phyloP scores from a whole-genome alignment of 2,329 filamentous ascomycete genomes.

The Kalaharituber pfeilii region DNA sequence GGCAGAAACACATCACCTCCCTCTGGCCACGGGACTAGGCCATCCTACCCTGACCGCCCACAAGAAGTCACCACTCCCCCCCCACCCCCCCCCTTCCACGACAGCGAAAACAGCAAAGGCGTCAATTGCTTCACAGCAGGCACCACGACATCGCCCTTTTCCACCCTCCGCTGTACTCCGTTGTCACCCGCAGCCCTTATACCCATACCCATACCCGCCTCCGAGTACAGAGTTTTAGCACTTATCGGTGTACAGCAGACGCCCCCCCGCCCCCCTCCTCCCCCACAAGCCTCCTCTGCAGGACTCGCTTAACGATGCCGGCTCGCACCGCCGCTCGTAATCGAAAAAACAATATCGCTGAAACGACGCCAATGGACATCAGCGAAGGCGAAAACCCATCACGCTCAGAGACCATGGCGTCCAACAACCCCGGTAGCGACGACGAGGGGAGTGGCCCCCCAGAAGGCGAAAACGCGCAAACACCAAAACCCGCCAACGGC shows the following conservation, averaged over 20 bases:
- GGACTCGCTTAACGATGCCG: not conserved
- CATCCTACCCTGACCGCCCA: not conserved
- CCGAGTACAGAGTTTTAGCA: not conserved
- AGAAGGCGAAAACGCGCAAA: not conserved
- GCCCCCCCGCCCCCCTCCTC: not conserved
- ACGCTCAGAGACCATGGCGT: not conserved
- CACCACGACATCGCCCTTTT: not conserved
- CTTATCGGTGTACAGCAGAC: too few relatives aligned
- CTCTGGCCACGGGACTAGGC: too few relatives aligned
- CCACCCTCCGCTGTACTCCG: not conserved
- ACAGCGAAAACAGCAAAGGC: not conserved
- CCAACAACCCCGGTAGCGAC: not conserved
- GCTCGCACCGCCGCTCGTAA: not conserved
- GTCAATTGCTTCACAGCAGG: not conserved
- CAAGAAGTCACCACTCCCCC: not conserved
- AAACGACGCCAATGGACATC: conserved; percentile 14
- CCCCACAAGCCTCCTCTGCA: conserved; percentile 14
- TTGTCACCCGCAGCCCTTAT: not conserved
- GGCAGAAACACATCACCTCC: too few relatives aligned
- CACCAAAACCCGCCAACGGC: conserved; percentile 3
- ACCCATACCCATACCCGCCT: not conserved
- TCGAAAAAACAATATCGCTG: not conserved
- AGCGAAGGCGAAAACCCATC: conserved; percentile 5
- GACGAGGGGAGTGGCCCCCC: not conserved
- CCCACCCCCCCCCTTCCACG: too few relatives aligned